Percentiles rank a stretch among this genome's conserved stretches.
Conservation (phyloP, 768 basidiomycete genomes). For the Hemileccinum rubropunctum region DNA sequence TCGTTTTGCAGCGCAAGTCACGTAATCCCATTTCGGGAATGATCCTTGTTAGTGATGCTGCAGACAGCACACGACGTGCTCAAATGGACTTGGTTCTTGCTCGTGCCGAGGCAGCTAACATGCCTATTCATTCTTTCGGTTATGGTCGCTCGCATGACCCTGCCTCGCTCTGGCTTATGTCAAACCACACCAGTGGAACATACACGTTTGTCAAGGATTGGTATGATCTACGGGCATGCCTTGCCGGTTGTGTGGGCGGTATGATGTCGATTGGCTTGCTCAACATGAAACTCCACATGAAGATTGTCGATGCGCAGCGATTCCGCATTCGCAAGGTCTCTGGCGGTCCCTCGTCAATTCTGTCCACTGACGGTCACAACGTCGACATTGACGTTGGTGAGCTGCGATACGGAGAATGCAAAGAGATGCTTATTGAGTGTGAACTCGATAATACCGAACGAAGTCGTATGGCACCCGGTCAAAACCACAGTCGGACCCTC, state of each 20-base stretch:
- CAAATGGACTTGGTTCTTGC: slow-evolving; percentile 99
- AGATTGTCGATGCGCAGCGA: slow-evolving; percentile 83
- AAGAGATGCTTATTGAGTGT: slow-evolving; percentile 92
- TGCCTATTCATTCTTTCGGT: slow-evolving; percentile 96
- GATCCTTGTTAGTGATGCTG: slow-evolving; percentile 88
- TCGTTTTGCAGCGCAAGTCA: slow-evolving; percentile 90
- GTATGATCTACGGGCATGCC: slow-evolving; percentile 90
- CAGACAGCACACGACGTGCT: slow-evolving; percentile 87
- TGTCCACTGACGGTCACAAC: slow-evolving; percentile 89
- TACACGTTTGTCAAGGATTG: slow-evolving; percentile 99
- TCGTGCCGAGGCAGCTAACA: slow-evolving; percentile 92
- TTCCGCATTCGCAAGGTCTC: slow-evolving; percentile 95
- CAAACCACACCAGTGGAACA: slow-evolving; percentile 94
- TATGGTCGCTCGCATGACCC: slow-evolving; percentile 98
- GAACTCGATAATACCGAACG: slow-evolving; percentile 81
- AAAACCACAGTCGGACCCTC: slow-evolving; percentile 33
- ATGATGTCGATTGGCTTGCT: slow-evolving; percentile 94
- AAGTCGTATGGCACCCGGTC: slow-evolving; percentile 14
- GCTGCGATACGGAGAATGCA: slow-evolving; percentile 91
- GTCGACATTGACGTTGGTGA: slow-evolving; percentile 96
- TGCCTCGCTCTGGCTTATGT: slow-evolving; percentile 97
- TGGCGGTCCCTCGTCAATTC: slow-evolving; percentile 82
- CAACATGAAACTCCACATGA: slow-evolving; percentile 94
- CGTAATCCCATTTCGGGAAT: slow-evolving; percentile 90
- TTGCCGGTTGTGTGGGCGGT: slow-evolving; percentile 93